These are phyloP conservation scores for Podospora sp. DNA, from an alignment of 495 filamentous ascomycete species.

Conservation along the genomic window DNA sequence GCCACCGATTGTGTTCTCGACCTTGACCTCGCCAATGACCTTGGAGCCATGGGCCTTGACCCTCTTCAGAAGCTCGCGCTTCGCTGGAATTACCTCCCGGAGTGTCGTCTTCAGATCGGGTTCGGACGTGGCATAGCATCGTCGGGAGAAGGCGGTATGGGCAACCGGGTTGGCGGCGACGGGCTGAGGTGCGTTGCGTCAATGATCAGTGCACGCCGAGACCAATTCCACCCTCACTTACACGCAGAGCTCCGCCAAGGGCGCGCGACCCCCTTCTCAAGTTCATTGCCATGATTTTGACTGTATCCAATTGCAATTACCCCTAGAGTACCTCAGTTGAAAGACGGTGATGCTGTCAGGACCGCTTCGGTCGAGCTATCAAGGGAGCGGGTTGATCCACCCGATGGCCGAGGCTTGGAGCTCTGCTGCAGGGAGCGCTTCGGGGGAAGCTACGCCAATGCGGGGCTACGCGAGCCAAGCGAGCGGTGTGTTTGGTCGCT, in stretches of 20 bases:
- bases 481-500: neutral
- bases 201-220: neutral
- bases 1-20: slow-evolving; percentile 91
- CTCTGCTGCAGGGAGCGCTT: neutral
- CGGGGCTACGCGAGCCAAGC: slow-evolving; percentile 14
- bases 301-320: neutral
- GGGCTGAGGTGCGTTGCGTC: slow-evolving; percentile 32
- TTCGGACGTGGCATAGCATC: slow-evolving; percentile 72
- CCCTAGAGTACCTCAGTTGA: neutral
- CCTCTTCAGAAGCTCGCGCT: slow-evolving; percentile 87
- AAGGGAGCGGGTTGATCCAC: neutral
- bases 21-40: slow-evolving; percentile 85
- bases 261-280: slow-evolving; percentile 33
- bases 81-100: slow-evolving; percentile 80
- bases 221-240: slow-evolving; percentile 36
- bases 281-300: slow-evolving; percentile 32
- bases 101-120: slow-evolving; percentile 86
- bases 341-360: neutral
- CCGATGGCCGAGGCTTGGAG: slow-evolving; percentile 13
- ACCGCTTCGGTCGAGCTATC: neutral
- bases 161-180: slow-evolving; percentile 32
- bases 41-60: slow-evolving; percentile 85
- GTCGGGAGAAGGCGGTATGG: slow-evolving; percentile 31
- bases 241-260: slow-evolving; percentile 53
- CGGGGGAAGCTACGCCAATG: slow-evolving; percentile 6